Conservation (phyloP, 2,329 filamentous ascomycete genomes). For the Pyrenophora tritici-repentis region DNA sequence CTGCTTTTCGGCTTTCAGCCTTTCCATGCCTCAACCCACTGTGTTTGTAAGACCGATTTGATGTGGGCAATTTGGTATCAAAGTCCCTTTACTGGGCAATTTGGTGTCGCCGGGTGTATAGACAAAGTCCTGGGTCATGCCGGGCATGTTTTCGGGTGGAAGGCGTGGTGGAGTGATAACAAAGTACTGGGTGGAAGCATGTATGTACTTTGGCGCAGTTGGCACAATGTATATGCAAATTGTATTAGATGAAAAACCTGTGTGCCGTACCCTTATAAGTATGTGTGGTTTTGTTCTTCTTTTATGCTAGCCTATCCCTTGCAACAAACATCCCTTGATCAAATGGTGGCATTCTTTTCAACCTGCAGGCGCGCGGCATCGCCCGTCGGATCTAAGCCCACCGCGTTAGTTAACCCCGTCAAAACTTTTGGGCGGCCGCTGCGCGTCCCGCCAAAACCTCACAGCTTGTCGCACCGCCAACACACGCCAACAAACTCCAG, state of each 20-base stretch:
- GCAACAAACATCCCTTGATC: too few species aligned
- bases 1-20: not conserved
- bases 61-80: not conserved
- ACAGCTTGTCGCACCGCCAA: not conserved
- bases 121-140: not conserved
- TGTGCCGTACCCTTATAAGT: too few species aligned
- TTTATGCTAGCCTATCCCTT: too few species aligned
- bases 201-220: not conserved
- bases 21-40: not conserved
- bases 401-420: slow-evolving; percentile 29
- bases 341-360: too few species aligned
- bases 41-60: not conserved
- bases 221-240: not conserved
- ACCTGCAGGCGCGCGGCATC: too few species aligned
- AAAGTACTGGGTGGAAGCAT: not conserved
- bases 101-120: not conserved
- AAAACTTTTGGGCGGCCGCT: slow-evolving; percentile 20
- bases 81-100: too few species aligned
- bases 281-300: too few species aligned
- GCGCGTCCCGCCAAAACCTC: not conserved
- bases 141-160: not conserved
- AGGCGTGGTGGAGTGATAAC: not conserved
- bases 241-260: too few species aligned
- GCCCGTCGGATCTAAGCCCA: slow-evolving; percentile 17
- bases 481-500: not conserved